Conservation (phyloP, 768 basidiomycete species). For the Mycena capillaripes region DNA sequence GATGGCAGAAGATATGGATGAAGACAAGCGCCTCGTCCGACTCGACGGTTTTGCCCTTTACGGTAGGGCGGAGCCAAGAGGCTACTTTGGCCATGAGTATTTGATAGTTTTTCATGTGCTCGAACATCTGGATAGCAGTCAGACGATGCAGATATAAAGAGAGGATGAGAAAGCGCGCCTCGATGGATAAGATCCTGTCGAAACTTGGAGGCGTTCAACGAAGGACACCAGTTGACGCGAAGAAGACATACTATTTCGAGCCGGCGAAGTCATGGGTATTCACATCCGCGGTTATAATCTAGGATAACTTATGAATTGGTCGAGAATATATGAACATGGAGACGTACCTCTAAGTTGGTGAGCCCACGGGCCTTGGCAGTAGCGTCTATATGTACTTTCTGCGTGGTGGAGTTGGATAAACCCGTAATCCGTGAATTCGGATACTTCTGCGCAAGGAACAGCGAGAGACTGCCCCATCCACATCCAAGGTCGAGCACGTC, state of each 20-base stretch:
- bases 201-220: slow-evolving; percentile 57
- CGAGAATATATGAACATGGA: neutral
- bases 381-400: slow-evolving; percentile 74
- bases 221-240: neutral
- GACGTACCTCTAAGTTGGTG: slow-evolving; percentile 64
- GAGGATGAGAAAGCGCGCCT: slow-evolving; percentile 52
- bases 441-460: slow-evolving; percentile 80
- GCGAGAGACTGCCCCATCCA: slow-evolving; percentile 81
- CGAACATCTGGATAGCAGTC: slow-evolving; percentile 66
- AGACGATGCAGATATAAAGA: neutral
- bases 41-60: slow-evolving; percentile 30
- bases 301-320: neutral
- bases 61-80: slow-evolving; percentile 69
- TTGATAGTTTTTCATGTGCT: slow-evolving; percentile 85
- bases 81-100: slow-evolving; percentile 71
- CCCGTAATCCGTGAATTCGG: slow-evolving; percentile 73
- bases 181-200: slow-evolving; percentile 79
- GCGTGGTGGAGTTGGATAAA: slow-evolving; percentile 77
- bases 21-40: slow-evolving; percentile 68
- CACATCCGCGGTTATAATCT: slow-evolving; percentile 80
- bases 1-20: slow-evolving; percentile 81
- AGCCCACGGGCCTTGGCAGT: slow-evolving; percentile 63
- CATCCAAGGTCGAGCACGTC: slow-evolving; percentile 80
- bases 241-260: slow-evolving; percentile 54
- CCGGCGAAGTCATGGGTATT: slow-evolving; percentile 71